Evolutionary conservation across 225 moss, liverwort and hornwort species (phyloP), one percentile per base, ranked within the genome.

Genomic region (Bryoerythrophyllum caledonicum): DNA sequence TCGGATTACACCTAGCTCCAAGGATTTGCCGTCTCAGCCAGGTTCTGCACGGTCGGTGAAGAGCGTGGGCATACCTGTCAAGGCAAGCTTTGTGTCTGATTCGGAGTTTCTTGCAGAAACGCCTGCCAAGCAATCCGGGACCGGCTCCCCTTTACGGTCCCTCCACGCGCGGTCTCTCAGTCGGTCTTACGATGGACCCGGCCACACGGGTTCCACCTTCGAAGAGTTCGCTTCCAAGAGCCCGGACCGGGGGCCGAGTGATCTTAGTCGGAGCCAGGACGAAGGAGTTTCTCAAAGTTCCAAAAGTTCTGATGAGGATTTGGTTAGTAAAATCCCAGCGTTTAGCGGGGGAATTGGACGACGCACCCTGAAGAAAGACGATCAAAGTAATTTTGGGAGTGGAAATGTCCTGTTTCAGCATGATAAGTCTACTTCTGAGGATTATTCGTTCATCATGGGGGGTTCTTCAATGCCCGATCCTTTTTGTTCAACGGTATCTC

Each of bases 111-210:
- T 72, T 15, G 32, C 72, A 19, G 81, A 81, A 51, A 67, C 66
- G 23, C 76, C 81, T 65, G 59, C 67, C 55, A 65, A 69, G 26
- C 58, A 28, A 49, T 34, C 56, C 11, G 43, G 72, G 6, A 14
- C 26, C 3, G 58, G 60, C 2, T 34, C 61, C 13, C 5, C 21
- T 32, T 67, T 43, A 27, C 66, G 20, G 51, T 67, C 67, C 2
- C 54, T 13, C 11, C 73, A 73, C 52, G 56, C 1, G 14, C 63
- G 57, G 57, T 70, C 75, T 14, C 70, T 81, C 25, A 75, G 70
- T 71, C 80, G 75, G 28, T 81, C 80, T 23, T 76, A 68, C 4
- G 75, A 75, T 65, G 70, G 49, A 34, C 44, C 68, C 32, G 37
- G 57, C 56, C 40, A 11, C 14, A 55, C 65, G 20, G 71, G 60